Conservation (phyloP, 257 asterid species). For the Striga asiatica region DNA sequence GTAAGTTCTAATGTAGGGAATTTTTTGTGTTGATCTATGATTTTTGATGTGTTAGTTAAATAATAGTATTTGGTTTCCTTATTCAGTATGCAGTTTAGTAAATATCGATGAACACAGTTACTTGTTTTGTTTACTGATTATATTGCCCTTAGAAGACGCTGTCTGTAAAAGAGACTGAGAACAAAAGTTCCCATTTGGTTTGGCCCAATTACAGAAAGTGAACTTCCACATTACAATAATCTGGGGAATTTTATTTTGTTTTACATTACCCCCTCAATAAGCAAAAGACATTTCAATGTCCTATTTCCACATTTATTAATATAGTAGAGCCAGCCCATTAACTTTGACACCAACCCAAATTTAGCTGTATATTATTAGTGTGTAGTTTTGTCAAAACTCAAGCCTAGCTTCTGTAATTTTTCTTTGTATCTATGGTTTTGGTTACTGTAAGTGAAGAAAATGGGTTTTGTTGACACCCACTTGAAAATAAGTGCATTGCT, state of each 20-base stretch:
- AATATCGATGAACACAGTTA: neutral
- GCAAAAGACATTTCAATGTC: no score
- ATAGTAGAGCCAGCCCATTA: no score
- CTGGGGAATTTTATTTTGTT: no score
- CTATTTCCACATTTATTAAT: no score
- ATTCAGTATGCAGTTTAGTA: neutral
- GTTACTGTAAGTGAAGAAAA: neutral
- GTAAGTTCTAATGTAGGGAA: conserved; percentile 16
- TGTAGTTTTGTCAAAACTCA: no score
- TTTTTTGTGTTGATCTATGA: neutral
- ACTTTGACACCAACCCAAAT: no score
- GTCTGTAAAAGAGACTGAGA: neutral
- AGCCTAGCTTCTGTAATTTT: no score
- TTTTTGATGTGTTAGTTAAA: neutral
- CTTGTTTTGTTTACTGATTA: neutral
- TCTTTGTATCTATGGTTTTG: neutral
- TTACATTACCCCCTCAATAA: no score
- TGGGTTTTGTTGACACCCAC: neutral
- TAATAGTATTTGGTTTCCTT: neutral
- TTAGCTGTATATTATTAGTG: no score
- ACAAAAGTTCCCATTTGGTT: no score
- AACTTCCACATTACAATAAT: no score
- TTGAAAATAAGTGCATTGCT: neutral
- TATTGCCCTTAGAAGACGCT: neutral
- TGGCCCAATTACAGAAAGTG: no score